These are phyloP conservation scores for Yamadazyma ubonensis DNA, from an alignment of 805 yeast genomes.

Conservation along the genomic window DNA sequence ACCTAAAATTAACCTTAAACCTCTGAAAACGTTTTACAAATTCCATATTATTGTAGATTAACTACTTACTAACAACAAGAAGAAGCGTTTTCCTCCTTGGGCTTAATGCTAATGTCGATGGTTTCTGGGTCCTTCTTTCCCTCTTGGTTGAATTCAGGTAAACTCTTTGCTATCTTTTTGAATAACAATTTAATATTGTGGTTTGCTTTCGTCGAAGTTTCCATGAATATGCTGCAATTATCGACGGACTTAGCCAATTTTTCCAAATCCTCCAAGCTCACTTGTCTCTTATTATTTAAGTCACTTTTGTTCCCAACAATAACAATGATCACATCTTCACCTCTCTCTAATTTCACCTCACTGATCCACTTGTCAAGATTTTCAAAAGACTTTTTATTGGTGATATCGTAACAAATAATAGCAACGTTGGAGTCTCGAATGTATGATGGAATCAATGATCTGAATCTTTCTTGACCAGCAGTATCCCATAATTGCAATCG, in stretches of 20 bases:
- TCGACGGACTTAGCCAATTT: slow-evolving; percentile 60
- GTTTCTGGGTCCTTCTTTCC: slow-evolving; percentile 30
- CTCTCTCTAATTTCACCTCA: slow-evolving; percentile 91
- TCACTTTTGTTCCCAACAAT: slow-evolving; percentile 92
- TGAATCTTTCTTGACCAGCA: slow-evolving; percentile 94
- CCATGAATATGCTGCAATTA: slow-evolving; percentile 80
- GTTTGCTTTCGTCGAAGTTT: slow-evolving; percentile 93
- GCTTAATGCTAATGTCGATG: slow-evolving; percentile 38
- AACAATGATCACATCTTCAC: slow-evolving; percentile 83
- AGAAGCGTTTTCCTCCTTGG: slow-evolving; percentile 6
- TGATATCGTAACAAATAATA: slow-evolving; percentile 90
- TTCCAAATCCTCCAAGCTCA: slow-evolving; percentile 82
- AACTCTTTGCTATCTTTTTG: slow-evolving; percentile 83
- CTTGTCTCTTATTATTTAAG: slow-evolving; percentile 75
- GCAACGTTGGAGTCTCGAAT: slow-evolving; percentile 98
- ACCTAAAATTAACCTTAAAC: not conserved
- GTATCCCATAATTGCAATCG: slow-evolving; percentile 97
- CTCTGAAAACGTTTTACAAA: not conserved
- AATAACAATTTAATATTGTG: slow-evolving; percentile 88
- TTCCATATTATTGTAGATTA: not conserved
- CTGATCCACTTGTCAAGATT: slow-evolving; percentile 89
- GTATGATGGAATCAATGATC: slow-evolving; percentile 92
- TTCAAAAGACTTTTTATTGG: slow-evolving; percentile 80
- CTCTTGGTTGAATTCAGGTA: slow-evolving; percentile 67
- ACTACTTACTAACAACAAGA: slow-evolving; percentile 19